phyloP scores from a whole-genome alignment of 345 rosid genomes.

The Trapa bicornis region DNA sequence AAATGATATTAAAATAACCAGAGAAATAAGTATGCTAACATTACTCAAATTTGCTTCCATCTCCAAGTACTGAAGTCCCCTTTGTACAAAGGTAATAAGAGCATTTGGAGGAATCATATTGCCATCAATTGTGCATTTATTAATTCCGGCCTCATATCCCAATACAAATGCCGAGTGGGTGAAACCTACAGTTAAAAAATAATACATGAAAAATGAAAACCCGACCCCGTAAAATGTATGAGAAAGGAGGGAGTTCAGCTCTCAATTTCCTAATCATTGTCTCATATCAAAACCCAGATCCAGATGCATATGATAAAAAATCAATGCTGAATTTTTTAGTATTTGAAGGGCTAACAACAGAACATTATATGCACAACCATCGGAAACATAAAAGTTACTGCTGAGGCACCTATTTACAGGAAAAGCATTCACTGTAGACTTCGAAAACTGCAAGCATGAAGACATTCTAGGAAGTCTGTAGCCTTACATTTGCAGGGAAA shows the following conservation, averaged over 20 bases:
- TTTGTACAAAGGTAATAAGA: slow-evolving; percentile 78
- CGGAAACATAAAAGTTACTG: neutral
- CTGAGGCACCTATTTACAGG: neutral
- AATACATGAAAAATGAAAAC: neutral
- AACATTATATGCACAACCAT: neutral
- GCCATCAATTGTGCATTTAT: slow-evolving; percentile 79
- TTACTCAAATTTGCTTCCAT: slow-evolving; percentile 90
- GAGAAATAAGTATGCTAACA: slow-evolving; percentile 33
- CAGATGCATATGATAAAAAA: neutral
- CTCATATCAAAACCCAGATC: neutral
- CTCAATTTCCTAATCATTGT: neutral
- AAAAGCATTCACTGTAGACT: neutral
- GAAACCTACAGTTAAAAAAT: slow-evolving; percentile 41
- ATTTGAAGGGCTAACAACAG: neutral
- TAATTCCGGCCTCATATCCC: slow-evolving; percentile 90
- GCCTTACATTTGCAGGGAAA: neutral
- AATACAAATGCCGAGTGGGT: slow-evolving; percentile 77
- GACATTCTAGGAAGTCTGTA: neutral
- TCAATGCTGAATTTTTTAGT: neutral
- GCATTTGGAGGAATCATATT: slow-evolving; percentile 93
- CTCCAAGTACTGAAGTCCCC: slow-evolving; percentile 94
- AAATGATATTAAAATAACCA: neutral
- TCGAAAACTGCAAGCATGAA: neutral
- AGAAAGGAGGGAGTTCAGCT: neutral
- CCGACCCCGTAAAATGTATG: neutral